Percentiles rank a stretch among this genome's conserved stretches.
Evolutionary conservation across 2,329 filamentous ascomycete species (phyloP).

Genomic region (Neofusicoccum ribis): DNA sequence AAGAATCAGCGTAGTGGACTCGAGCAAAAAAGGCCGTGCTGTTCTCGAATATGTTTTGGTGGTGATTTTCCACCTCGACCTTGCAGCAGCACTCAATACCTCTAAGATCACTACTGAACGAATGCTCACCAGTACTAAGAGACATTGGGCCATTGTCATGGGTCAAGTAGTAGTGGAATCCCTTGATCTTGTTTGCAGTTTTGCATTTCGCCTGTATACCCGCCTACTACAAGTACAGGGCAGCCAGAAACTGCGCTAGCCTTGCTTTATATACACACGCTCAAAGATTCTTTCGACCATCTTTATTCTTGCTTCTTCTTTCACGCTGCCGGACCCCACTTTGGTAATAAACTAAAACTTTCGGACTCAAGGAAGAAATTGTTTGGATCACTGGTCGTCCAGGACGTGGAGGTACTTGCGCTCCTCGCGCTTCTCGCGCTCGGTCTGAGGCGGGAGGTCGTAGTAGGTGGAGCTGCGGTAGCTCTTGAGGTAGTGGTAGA

Average conservation of each 20-base stretch:
- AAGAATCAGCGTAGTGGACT: too few species aligned
- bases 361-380: neutral
- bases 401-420: conserved; percentile 92
- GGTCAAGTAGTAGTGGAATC: too few species aligned
- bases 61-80: too few species aligned
- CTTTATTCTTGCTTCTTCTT: conserved; percentile 1
- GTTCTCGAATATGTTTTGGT: too few species aligned
- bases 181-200: neutral
- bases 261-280: conserved; percentile 10
- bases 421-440: conserved; percentile 91
- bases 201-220: conserved; percentile 2
- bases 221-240: conserved; percentile 10
- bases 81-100: too few species aligned
- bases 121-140: too few species aligned
- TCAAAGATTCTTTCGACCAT: neutral
- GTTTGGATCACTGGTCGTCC: conserved; percentile 37
- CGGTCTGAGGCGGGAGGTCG: conserved; percentile 90
- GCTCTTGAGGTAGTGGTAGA: conserved; percentile 92
- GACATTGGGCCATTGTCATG: too few species aligned
- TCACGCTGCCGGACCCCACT: neutral
- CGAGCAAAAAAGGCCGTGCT: too few species aligned
- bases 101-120: too few species aligned
- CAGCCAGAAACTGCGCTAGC: conserved; percentile 3
- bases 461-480: conserved; percentile 88
- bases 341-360: neutral